phyloP scores from a whole-genome alignment of 768 basidiomycete genomes.

The Phanerochaete carnosa region DNA sequence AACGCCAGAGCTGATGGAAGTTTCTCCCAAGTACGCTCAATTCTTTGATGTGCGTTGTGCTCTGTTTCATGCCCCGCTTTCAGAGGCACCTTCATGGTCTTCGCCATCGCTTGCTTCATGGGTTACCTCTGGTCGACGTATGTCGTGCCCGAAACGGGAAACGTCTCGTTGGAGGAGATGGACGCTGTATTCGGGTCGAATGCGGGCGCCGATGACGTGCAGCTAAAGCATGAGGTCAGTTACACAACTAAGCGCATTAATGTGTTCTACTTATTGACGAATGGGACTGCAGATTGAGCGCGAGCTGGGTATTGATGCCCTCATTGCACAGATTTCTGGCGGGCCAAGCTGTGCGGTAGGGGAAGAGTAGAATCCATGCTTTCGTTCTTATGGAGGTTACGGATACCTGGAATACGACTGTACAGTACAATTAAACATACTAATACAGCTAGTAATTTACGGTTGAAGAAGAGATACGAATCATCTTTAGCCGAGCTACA shows the following conservation, averaged over 20 bases:
- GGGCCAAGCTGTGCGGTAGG: neutral
- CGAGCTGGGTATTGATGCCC: slow-evolving; percentile 47
- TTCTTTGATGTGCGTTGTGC: neutral
- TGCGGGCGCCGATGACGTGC: slow-evolving; percentile 53
- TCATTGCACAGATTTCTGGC: slow-evolving; percentile 36
- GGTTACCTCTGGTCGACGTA: slow-evolving; percentile 73
- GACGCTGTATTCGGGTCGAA: slow-evolving; percentile 62
- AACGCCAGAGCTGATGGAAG: slow-evolving; percentile 62
- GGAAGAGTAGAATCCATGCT: neutral
- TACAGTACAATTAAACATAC: no score
- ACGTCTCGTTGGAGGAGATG: slow-evolving; percentile 72
- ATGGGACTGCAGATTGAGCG: slow-evolving; percentile 46
- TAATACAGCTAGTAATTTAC: no score
- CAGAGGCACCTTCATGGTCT: slow-evolving; percentile 68
- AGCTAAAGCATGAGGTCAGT: slow-evolving; percentile 48
- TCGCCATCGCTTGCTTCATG: slow-evolving; percentile 58
- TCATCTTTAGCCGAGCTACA: no score
- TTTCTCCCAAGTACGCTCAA: slow-evolving; percentile 50
- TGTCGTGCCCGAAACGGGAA: slow-evolving; percentile 73
- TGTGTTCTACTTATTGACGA: neutral
- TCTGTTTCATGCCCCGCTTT: neutral
- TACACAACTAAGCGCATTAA: neutral
- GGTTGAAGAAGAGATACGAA: no score
- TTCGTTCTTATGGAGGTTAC: no score
- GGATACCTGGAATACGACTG: no score